A percentile compares a stretch with the other conserved stretches of the same genome.
Evolutionary conservation across 352 stramenopile species (phyloP).

Genomic region (Ochromonadaceae sp.): DNA sequence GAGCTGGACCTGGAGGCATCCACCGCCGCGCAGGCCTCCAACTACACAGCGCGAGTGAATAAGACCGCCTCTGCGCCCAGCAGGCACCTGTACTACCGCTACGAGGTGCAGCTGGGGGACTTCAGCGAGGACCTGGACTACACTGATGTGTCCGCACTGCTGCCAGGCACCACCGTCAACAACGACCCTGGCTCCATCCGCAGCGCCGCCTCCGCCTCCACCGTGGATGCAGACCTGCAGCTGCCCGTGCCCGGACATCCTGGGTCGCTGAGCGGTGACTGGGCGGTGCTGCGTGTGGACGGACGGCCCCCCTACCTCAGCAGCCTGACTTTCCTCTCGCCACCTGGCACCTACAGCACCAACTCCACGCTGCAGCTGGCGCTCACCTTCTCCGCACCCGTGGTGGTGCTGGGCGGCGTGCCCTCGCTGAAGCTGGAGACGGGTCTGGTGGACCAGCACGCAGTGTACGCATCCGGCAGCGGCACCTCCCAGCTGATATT

Average conservation of each 20-base stretch:
- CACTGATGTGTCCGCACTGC: background rate
- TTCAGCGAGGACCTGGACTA: background rate
- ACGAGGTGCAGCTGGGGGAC: background rate
- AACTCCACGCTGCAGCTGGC: background rate
- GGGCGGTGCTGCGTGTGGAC: background rate
- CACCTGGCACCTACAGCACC: background rate
- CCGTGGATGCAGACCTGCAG: background rate
- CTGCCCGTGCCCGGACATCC: background rate
- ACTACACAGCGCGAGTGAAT: no score
- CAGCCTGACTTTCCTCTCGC: background rate
- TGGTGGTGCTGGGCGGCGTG: background rate
- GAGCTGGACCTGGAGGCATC: no score
- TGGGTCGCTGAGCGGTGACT: background rate
- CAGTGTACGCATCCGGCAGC: background rate
- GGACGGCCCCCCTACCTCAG: background rate
- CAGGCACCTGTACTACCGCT: background rate
- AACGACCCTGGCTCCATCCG: background rate
- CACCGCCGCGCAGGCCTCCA: no score
- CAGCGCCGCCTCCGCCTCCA: background rate
- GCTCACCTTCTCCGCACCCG: background rate
- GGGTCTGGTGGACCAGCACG: background rate
- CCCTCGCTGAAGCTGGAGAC: constrained; percentile 1
- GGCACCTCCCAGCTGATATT: background rate
- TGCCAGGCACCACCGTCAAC: background rate
- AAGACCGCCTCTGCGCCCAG: no score